Percentiles rank a stretch among this genome's conserved stretches.
These are phyloP conservation scores for Sphagnum tenellum DNA, from an alignment of 225 moss, liverwort and hornwort species.

Conservation along the genomic window DNA sequence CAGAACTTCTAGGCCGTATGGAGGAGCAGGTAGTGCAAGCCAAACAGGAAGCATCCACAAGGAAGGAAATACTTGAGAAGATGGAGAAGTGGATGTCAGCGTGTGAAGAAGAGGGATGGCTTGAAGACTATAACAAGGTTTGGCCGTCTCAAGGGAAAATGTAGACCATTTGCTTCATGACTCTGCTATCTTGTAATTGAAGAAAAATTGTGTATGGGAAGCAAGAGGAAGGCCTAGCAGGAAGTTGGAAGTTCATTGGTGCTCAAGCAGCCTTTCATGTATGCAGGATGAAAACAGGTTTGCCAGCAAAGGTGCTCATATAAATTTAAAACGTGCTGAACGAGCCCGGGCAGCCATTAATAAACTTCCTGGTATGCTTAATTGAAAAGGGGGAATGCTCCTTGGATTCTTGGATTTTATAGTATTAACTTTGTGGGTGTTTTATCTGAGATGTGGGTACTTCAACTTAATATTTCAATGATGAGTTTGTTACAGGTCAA, in stretches of 20 bases:
- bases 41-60: slow-evolving; percentile 44
- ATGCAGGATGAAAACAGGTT: slow-evolving; percentile 89
- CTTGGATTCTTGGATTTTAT: background rate
- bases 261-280: too few species aligned
- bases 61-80: slow-evolving; percentile 59
- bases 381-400: too few species aligned
- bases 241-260: too few species aligned
- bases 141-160: background rate
- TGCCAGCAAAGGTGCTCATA: slow-evolving; percentile 93
- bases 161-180: too few species aligned
- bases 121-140: slow-evolving; percentile 68
- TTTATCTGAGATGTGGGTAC: too few species aligned
- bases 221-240: too few species aligned
- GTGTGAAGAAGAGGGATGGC: slow-evolving; percentile 64
- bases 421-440: too few species aligned
- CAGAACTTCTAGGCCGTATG: slow-evolving; percentile 44
- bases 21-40: slow-evolving; percentile 58
- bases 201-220: too few species aligned
- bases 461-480: too few species aligned
- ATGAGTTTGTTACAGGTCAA: too few species aligned
- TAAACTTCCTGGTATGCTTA: slow-evolving; percentile 67
- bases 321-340: slow-evolving; percentile 87
- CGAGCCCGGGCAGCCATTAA: slow-evolving; percentile 75
- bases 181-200: too few species aligned
- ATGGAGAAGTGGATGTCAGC: slow-evolving; percentile 69